Conservation (phyloP, 768 basidiomycete species). For the Tylopilus subfusipes region DNA sequence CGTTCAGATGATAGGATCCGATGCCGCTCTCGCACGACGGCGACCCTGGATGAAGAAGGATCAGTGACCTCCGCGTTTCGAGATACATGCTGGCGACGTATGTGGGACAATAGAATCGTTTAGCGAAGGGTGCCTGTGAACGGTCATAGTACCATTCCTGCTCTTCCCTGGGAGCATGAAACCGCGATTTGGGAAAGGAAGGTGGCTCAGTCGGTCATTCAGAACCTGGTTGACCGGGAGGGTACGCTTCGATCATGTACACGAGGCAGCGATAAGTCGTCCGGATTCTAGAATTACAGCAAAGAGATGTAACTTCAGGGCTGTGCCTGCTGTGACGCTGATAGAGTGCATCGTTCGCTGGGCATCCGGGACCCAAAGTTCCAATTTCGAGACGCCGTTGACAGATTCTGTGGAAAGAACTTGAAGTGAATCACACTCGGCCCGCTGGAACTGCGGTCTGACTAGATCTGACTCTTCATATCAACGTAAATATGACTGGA, state of each 20-base stretch:
- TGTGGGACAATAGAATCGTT: slow-evolving; percentile 20
- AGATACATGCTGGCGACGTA: slow-evolving; percentile 2
- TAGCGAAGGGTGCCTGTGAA: slow-evolving; percentile 21
- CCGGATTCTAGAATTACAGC: slow-evolving; percentile 4
- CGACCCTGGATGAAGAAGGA: slow-evolving; percentile 6
- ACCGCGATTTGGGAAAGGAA: slow-evolving; percentile 2
- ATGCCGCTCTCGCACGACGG: neutral
- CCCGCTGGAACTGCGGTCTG: neutral
- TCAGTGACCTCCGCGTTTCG: slow-evolving; percentile 12
- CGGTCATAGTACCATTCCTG: slow-evolving; percentile 4
- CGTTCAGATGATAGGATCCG: neutral
- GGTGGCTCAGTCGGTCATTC: neutral
- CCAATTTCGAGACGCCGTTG: neutral
- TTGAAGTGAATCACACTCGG: neutral
- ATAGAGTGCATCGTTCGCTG: neutral
- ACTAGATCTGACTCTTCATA: too few relatives aligned
- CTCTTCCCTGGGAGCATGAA: slow-evolving; percentile 9
- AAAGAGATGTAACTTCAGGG: slow-evolving; percentile 1
- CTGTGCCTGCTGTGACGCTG: slow-evolving; percentile 6
- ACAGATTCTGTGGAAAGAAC: neutral
- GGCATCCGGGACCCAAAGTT: neutral
- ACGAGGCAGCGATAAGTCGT: slow-evolving; percentile 13
- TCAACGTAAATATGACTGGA: neutral
- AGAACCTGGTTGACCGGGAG: slow-evolving; percentile 1
- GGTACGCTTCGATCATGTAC: slow-evolving; percentile 8